A percentile compares a stretch with the other conserved stretches of the same genome.
phyloP scores from a whole-genome alignment of 352 stramenopile genomes.

The Phytophthora niederhauseri region DNA sequence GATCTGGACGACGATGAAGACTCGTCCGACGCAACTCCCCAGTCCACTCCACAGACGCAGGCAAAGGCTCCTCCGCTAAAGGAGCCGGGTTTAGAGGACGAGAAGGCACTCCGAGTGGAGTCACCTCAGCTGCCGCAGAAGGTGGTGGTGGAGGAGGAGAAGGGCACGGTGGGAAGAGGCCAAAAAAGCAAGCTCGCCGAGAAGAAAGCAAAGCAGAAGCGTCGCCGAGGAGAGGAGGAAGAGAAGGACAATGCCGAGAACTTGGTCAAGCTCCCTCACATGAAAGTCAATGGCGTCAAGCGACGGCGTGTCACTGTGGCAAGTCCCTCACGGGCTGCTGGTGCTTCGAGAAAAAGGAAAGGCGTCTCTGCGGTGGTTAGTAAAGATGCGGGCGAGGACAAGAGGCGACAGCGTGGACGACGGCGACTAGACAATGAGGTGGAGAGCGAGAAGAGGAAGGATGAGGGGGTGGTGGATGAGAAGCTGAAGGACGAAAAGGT shows the following conservation, averaged over 20 bases:
- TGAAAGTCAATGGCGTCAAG: neutral
- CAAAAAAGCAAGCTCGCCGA: neutral
- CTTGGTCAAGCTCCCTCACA: neutral
- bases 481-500: neutral
- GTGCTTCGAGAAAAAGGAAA: neutral
- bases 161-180: neutral
- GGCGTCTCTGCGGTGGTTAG: neutral
- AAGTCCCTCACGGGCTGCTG: neutral
- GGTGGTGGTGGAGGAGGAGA: neutral
- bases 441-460: neutral
- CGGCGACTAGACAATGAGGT: neutral
- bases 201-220: neutral
- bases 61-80: neutral
- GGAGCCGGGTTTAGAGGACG: neutral
- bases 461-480: neutral
- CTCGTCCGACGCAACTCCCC: neutral
- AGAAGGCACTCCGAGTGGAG: neutral
- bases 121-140: neutral
- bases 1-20: slow-evolving; percentile 1
- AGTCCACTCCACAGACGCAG: neutral
- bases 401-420: neutral
- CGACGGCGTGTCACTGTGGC: neutral
- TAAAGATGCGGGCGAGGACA: neutral
- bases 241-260: neutral
- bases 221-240: neutral